A percentile compares a stretch with the other conserved stretches of the same genome.
These are phyloP conservation scores for Mortierella claussenii DNA, from an alignment of 192 early-diverging fungal genomes.

Conservation along the genomic window DNA sequence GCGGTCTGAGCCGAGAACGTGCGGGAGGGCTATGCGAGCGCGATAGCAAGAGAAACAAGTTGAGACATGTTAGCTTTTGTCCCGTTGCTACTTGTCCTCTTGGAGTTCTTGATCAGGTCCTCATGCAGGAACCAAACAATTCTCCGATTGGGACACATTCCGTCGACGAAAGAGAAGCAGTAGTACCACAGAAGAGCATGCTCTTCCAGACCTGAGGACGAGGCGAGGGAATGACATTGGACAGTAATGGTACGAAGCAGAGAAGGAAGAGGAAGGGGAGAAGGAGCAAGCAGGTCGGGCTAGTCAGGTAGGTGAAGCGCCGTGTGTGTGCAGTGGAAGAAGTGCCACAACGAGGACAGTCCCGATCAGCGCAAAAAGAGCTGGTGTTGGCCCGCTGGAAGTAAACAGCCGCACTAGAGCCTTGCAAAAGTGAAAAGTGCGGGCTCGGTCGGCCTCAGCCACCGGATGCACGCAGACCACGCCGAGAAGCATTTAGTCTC, in stretches of 20 bases:
- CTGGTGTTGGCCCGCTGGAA: too few species aligned
- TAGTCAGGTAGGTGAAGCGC: too few species aligned
- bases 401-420: background rate
- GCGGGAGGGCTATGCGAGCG: constrained; percentile 18
- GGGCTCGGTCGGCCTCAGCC: background rate
- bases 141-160: background rate
- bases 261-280: background rate
- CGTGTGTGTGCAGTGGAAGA: too few species aligned
- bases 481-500: too few species aligned
- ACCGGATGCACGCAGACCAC: background rate
- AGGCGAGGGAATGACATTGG: constrained; percentile 33
- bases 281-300: background rate
- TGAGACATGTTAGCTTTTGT: background rate
- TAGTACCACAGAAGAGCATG: constrained; percentile 24
- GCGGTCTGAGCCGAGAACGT: constrained; percentile 32
- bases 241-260: background rate
- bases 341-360: background rate
- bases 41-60: background rate
- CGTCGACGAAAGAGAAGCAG: too few species aligned
- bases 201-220: constrained; percentile 29
- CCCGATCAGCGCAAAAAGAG: constrained; percentile 5
- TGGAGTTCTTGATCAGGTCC: constrained; percentile 14
- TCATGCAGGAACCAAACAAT: background rate
- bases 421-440: background rate
- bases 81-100: background rate